Conservation (phyloP, 2,329 filamentous ascomycete species). For the Cladophialophora psammophila region DNA sequence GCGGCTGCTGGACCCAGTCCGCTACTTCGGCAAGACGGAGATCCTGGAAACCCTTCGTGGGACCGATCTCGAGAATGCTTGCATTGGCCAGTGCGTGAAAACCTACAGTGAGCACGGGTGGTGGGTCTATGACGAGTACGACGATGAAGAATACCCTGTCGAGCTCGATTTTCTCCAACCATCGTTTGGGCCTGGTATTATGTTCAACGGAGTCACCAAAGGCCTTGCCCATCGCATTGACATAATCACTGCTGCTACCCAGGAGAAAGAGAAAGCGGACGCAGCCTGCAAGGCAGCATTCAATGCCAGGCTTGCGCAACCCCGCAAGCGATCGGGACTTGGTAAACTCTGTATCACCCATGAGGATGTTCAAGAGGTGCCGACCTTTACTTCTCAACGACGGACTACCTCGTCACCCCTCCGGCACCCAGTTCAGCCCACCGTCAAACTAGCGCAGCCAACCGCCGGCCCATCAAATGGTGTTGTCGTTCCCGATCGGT, state of each 20-base stretch:
- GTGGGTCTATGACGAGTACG: constrained; percentile 24
- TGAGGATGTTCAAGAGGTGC: constrained; percentile 11
- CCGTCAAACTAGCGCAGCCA: background rate
- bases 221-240: constrained; percentile 19
- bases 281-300: constrained; percentile 22
- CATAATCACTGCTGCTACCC: constrained; percentile 24
- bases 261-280: constrained; percentile 21
- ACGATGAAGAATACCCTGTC: constrained; percentile 19
- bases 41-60: constrained; percentile 20
- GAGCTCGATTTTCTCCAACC: constrained; percentile 15
- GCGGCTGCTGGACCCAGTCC: constrained; percentile 29
- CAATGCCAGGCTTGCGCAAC: constrained; percentile 14
- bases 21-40: constrained; percentile 24
- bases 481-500: background rate
- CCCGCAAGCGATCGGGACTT: constrained; percentile 21
- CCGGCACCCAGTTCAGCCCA: background rate
- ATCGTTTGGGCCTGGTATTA: constrained; percentile 5
- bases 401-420: background rate
- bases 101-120: constrained; percentile 21
- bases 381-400: background rate
- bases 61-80: constrained; percentile 27
- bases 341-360: constrained; percentile 10
- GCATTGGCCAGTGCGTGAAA: constrained; percentile 26
- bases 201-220: constrained; percentile 29
- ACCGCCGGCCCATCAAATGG: background rate